phyloP scores from a whole-genome alignment of 2,329 filamentous ascomycete species.

The Ophiobolus disseminans region DNA sequence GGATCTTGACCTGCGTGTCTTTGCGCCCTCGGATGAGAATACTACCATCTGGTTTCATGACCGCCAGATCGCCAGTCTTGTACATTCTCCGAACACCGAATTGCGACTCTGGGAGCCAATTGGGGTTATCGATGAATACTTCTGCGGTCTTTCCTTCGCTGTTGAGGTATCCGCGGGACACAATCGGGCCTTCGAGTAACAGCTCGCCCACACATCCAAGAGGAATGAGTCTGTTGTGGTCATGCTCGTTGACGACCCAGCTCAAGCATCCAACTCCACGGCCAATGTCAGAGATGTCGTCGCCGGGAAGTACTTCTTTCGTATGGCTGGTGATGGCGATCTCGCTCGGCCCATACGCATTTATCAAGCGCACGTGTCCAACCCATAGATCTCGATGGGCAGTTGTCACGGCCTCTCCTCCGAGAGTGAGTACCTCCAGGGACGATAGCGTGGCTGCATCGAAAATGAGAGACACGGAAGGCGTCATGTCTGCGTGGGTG shows the following conservation, averaged over 20 bases:
- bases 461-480: conserved; percentile 16
- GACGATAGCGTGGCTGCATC: too few species aligned
- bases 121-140: conserved; percentile 26
- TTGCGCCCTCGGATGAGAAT: conserved; percentile 27
- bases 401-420: too few species aligned
- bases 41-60: conserved; percentile 23
- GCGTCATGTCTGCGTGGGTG: conserved; percentile 16
- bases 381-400: too few species aligned
- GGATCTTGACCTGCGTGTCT: conserved; percentile 35
- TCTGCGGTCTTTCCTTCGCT: conserved; percentile 17
- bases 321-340: too few species aligned
- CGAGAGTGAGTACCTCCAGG: too few species aligned
- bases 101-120: neutral
- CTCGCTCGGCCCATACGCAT: too few species aligned
- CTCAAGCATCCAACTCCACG: conserved; percentile 12
- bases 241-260: conserved; percentile 33
- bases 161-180: conserved; percentile 33
- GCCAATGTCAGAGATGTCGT: conserved; percentile 13
- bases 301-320: too few species aligned
- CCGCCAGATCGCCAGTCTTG: conserved; percentile 26
- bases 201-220: conserved; percentile 35
- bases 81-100: too few species aligned
- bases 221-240: conserved; percentile 26
- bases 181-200: conserved; percentile 28
- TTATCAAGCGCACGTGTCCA: too few species aligned